Evolutionary conservation across 805 yeast genomes (phyloP).

Genomic region (Spathaspora sp.): DNA sequence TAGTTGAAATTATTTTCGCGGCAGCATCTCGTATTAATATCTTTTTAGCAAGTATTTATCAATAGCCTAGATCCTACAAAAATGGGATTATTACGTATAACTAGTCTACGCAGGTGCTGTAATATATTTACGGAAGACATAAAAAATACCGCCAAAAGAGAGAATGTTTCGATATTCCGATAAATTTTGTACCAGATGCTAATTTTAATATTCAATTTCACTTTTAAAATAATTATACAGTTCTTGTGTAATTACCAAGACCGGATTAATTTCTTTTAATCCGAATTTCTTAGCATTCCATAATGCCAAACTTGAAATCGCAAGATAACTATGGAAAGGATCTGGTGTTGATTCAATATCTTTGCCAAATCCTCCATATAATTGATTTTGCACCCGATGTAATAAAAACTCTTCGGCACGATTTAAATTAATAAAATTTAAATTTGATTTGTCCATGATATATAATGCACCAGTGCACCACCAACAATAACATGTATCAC

Average conservation of each 20-base stretch:
- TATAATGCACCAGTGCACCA: conserved; percentile 68
- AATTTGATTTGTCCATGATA: conserved; percentile 28
- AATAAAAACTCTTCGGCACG: conserved; percentile 44
- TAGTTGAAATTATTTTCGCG: too few species aligned
- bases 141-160: too few species aligned
- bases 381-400: conserved; percentile 50
- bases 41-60: too few species aligned
- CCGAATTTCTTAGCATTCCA: conserved; percentile 11
- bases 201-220: conserved; percentile 3
- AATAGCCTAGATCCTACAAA: too few species aligned
- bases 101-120: too few species aligned
- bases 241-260: conserved; percentile 20
- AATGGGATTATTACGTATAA: too few species aligned
- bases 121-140: too few species aligned
- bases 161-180: too few species aligned
- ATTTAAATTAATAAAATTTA: conserved; percentile 30
- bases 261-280: conserved; percentile 21
- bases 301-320: conserved; percentile 39
- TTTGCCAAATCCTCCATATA: conserved; percentile 79
- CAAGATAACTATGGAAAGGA: conserved; percentile 65
- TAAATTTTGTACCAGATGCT: too few species aligned
- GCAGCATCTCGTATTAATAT: too few species aligned
- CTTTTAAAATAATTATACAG: conserved; percentile 9
- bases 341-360: conserved; percentile 64
- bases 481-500: conserved; percentile 86